These are phyloP conservation scores for Fistulinella staudtii DNA, from an alignment of 1,284 basidiomycete species.

Conservation along the genomic window DNA sequence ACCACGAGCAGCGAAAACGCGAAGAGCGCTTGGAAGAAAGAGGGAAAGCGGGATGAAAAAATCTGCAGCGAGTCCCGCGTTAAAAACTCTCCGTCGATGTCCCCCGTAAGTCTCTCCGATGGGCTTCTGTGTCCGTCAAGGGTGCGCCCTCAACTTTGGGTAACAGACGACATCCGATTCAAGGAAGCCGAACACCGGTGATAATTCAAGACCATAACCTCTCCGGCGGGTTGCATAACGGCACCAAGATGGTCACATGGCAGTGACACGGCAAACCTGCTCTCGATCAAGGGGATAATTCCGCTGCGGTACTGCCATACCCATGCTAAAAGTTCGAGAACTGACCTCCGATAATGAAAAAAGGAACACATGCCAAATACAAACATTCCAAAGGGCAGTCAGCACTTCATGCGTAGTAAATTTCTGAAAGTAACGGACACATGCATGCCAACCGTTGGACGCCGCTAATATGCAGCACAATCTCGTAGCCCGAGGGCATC, in stretches of 20 bases:
- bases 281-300: conserved; percentile 5
- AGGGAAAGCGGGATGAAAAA: conserved; percentile 2
- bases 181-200: conserved; percentile 22
- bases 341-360: conserved; percentile 1
- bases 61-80: background rate
- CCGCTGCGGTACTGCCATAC: background rate
- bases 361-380: background rate
- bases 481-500: conserved; percentile 18
- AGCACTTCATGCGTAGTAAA: background rate
- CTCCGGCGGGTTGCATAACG: conserved; percentile 18
- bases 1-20: conserved; percentile 5
- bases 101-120: conserved; percentile 1
- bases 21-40: conserved; percentile 1
- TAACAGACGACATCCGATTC: conserved; percentile 4
- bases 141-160: conserved; percentile 1
- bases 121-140: conserved; percentile 16
- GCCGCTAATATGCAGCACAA: background rate
- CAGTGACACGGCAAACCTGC: conserved; percentile 8
- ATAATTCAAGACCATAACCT: conserved; percentile 5
- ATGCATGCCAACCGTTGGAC: background rate
- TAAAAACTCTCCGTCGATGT: conserved; percentile 16
- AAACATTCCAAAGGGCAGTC: background rate
- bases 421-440: conserved; percentile 1
- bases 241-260: conserved; percentile 13
- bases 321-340: conserved; percentile 1